phyloP scores from a whole-genome alignment of 768 basidiomycete species.

The Amanita pallidorosea region DNA sequence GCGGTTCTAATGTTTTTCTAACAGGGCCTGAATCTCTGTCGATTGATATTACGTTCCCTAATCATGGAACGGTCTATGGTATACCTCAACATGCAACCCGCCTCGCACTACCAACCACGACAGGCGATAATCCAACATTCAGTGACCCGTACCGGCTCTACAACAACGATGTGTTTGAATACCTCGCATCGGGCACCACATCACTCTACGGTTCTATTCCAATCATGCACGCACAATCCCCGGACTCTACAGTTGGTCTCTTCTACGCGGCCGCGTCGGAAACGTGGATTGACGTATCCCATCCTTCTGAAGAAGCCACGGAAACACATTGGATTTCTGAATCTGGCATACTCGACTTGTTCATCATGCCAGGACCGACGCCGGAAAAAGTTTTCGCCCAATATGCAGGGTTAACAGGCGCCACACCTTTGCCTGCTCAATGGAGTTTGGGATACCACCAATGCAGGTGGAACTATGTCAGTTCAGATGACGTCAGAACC shows the following conservation, averaged over 20 bases:
- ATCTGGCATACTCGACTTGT: constrained; percentile 90
- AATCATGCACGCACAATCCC: constrained; percentile 86
- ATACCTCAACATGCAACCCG: constrained; percentile 94
- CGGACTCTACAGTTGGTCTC: constrained; percentile 79
- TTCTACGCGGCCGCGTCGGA: constrained; percentile 86
- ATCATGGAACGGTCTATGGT: constrained; percentile 85
- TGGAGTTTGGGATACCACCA: constrained; percentile 96
- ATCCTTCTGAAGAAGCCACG: constrained; percentile 54
- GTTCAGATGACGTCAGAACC: constrained; percentile 74
- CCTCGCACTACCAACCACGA: constrained; percentile 81
- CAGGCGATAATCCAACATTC: constrained; percentile 66
- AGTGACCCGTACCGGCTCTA: constrained; percentile 91
- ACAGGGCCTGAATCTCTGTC: constrained; percentile 93
- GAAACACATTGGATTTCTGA: constrained; percentile 97
- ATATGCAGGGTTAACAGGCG: constrained; percentile 78
- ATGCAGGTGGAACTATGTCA: constrained; percentile 97
- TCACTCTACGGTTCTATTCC: constrained; percentile 90
- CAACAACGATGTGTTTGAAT: constrained; percentile 96
- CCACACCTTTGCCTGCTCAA: constrained; percentile 77
- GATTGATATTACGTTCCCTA: constrained; percentile 88
- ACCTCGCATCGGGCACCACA: constrained; percentile 67
- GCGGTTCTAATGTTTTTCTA: not conserved
- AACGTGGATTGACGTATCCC: constrained; percentile 88
- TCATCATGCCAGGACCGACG: constrained; percentile 87
- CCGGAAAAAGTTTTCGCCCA: constrained; percentile 76